phyloP scores from a whole-genome alignment of 2,329 filamentous ascomycete species.

The Aspergillus texensis region DNA sequence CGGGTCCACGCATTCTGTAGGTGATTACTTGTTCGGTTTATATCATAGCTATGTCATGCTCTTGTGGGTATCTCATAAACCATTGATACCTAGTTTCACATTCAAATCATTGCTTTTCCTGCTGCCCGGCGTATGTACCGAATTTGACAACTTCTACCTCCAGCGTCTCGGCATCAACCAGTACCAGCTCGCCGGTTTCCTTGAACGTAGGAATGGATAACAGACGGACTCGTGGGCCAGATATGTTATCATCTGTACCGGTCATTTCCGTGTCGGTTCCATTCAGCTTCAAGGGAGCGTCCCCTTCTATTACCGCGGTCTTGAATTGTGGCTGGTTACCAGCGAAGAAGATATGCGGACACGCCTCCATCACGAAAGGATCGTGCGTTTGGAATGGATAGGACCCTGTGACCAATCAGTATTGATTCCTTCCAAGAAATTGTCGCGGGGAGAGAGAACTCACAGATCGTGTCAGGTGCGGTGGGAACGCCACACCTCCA shows the following conservation, averaged over 20 bases:
- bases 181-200: slow-evolving; percentile 74
- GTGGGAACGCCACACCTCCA: slow-evolving; percentile 93
- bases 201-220: slow-evolving; percentile 83
- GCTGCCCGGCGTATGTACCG: slow-evolving; percentile 42
- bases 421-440: slow-evolving; percentile 3
- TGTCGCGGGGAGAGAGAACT: slow-evolving; percentile 41
- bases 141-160: slow-evolving; percentile 73
- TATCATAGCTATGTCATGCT: background rate
- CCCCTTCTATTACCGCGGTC: slow-evolving; percentile 67
- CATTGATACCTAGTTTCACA: background rate
- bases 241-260: slow-evolving; percentile 46
- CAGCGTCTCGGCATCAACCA: slow-evolving; percentile 84
- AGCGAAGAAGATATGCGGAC: slow-evolving; percentile 88
- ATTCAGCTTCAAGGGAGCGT: slow-evolving; percentile 33
- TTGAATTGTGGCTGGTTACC: slow-evolving; percentile 82
- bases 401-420: slow-evolving; percentile 62
- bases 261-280: slow-evolving; percentile 38
- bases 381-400: slow-evolving; percentile 96
- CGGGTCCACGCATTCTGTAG: background rate
- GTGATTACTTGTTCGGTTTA: background rate
- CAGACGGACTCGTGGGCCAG: slow-evolving; percentile 72
- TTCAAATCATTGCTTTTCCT: slow-evolving; percentile 35
- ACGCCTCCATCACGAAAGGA: slow-evolving; percentile 81
- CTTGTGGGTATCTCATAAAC: background rate
- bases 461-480: slow-evolving; percentile 92